Evolutionary conservation across 352 stramenopile species (phyloP), one percentile per base, ranked within the genome.

Genomic region (Pythium aquatile): DNA sequence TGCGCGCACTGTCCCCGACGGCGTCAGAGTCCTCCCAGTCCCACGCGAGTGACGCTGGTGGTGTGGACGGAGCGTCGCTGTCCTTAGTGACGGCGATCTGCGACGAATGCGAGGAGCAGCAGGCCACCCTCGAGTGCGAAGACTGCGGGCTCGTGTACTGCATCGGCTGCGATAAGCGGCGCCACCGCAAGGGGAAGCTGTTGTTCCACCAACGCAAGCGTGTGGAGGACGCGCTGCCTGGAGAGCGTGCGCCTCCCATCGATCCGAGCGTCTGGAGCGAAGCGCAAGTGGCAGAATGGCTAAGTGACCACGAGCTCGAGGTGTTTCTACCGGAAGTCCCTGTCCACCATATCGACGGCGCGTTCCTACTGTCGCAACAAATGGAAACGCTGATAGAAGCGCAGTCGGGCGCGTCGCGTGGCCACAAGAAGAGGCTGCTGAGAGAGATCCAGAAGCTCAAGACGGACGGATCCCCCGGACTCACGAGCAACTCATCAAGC

Each of bases 151-250:
- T 94, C 40, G 69, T 80, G 62, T 94, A 93, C 71, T 94, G 85
- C 56, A 55, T 65, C 28, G 47, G 61, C 3, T 94, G 85, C 58
- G 83, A 94, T 68, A 74, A 72, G 29, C 74, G 82, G 32, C 73
- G 82, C 61, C 85, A 94, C 65, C 85, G 85, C 65, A 94, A 94
- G 65, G 85, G 85, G 20, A 94, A 91, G 63, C 78, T 94, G n/a
- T 66, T 78, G 51, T 75, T 87, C 35, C 85, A 94, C 54, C 66
- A 81, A 46, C 78, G 85, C 32, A 66, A 74, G 44, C 29, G 52
- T 3, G 35, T 81, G 16, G 52, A 47, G 57, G 67, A 35, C 29
- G 14, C 29, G 37, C 10, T 24, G 5, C 26, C 46, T 17, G 13
- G 3, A 10, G 66, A 20, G 32, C 58, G 20, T 30, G 72, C 46